These are phyloP conservation scores for Zasmidium cellare DNA, from an alignment of 2,329 filamentous ascomycete species.

Conservation along the genomic window DNA sequence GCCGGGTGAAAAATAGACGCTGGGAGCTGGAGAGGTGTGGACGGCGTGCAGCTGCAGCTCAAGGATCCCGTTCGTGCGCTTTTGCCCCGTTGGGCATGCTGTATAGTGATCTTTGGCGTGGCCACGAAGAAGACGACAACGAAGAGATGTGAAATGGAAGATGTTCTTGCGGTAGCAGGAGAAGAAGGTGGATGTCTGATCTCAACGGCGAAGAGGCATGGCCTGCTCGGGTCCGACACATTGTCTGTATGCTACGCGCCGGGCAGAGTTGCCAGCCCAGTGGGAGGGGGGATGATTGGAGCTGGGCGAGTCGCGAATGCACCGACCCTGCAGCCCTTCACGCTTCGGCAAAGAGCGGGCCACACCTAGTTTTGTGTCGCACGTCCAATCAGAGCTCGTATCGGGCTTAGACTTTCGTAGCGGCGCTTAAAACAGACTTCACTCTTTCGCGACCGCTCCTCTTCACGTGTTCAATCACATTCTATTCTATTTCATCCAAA, in stretches of 20 bases:
- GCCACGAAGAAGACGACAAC: not conserved
- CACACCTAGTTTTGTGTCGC: not conserved
- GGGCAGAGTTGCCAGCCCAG: constrained; percentile 11
- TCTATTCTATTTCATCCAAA: not conserved
- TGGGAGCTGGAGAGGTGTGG: not conserved
- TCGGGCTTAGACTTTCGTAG: not conserved
- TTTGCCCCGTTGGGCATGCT: not conserved
- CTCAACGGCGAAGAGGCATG: not conserved
- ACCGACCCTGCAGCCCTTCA: not conserved
- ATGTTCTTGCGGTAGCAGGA: not conserved
- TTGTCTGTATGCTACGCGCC: constrained; percentile 12
- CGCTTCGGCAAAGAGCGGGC: not conserved
- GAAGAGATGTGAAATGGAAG: constrained; percentile 3
- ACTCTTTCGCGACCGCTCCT: not conserved
- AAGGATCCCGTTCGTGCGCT: not conserved
- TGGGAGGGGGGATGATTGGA: constrained; percentile 20
- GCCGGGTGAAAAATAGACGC: not conserved
- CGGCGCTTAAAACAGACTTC: not conserved
- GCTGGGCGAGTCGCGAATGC: constrained; percentile 6
- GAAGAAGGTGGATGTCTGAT: not conserved
- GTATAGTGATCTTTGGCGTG: not conserved
- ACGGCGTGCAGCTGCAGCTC: not conserved
- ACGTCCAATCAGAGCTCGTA: not conserved
- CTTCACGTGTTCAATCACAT: not conserved
- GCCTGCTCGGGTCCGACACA: constrained; percentile 5